Percentiles rank a stretch among this genome's conserved stretches.
Evolutionary conservation across 768 basidiomycete genomes (phyloP).

Genomic region (Steccherinum ochraceum): DNA sequence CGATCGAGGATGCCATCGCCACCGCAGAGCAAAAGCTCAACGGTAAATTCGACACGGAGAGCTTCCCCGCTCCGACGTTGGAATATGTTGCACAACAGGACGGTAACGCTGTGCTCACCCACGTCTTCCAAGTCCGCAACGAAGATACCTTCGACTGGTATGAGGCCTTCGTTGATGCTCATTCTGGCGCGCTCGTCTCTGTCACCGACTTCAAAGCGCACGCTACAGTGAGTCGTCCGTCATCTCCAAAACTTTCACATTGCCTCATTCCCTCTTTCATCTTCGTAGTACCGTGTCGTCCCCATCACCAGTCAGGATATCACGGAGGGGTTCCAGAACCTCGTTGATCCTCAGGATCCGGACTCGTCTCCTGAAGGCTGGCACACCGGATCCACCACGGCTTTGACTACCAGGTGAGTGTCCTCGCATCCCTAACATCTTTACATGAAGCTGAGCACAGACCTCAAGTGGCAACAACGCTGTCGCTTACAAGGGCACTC

Average conservation of each 20-base stretch:
- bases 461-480: slow-evolving; percentile 32
- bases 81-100: slow-evolving; percentile 36
- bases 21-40: slow-evolving; percentile 31
- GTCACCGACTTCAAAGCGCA: slow-evolving; percentile 47
- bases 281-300: slow-evolving; percentile 39
- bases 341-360: slow-evolving; percentile 48
- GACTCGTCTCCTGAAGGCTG: slow-evolving; percentile 51
- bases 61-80: slow-evolving; percentile 29
- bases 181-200: slow-evolving; percentile 42
- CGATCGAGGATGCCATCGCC: slow-evolving; percentile 28
- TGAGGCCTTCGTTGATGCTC: slow-evolving; percentile 55
- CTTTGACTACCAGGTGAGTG: slow-evolving; percentile 25
- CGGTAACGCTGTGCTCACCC: slow-evolving; percentile 31
- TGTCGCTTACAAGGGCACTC: slow-evolving; percentile 24
- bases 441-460: not conserved
- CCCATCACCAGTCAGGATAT: slow-evolving; percentile 44
- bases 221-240: slow-evolving; percentile 30
- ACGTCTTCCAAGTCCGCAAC: slow-evolving; percentile 38
- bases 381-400: slow-evolving; percentile 36
- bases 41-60: slow-evolving; percentile 28
- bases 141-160: slow-evolving; percentile 39
- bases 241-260: not conserved
- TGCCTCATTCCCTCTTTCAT: not conserved
- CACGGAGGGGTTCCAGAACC: slow-evolving; percentile 41
- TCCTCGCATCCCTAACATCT: slow-evolving; percentile 4